Evolutionary conservation across 805 yeast genomes (phyloP).

Genomic region (Pichia kluyveri): DNA sequence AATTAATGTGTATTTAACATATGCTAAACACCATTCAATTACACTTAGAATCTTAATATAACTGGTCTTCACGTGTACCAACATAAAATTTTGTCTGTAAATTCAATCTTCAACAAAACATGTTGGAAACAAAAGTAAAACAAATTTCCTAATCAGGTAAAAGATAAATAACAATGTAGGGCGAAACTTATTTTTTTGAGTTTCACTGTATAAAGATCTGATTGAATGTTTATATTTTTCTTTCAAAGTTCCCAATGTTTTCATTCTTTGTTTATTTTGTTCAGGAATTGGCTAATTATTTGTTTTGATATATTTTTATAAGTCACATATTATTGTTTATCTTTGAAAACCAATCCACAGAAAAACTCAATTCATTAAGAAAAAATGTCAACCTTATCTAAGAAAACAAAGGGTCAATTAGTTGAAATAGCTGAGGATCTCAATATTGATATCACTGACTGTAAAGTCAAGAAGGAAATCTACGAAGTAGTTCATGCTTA

Average conservation of each 20-base stretch:
- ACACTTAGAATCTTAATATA: no score
- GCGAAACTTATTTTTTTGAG: not conserved
- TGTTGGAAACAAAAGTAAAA: slow-evolving; percentile 1
- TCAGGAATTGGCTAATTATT: not conserved
- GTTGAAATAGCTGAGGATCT: slow-evolving; percentile 24
- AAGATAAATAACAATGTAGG: not conserved
- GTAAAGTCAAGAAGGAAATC: slow-evolving; percentile 23
- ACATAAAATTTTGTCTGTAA: not conserved
- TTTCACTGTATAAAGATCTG: not conserved
- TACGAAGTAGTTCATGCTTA: slow-evolving; percentile 16
- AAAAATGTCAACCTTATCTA: slow-evolving; percentile 15
- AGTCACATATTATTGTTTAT: not conserved
- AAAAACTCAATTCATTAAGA: not conserved
- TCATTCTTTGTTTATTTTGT: not conserved
- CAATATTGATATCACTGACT: slow-evolving; percentile 15
- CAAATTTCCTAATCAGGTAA: slow-evolving; percentile 4
- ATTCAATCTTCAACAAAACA: not conserved
- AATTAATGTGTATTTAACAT: no score
- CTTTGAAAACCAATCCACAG: not conserved
- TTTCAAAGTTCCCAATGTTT: not conserved
- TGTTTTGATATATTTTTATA: not conserved
- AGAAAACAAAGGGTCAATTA: slow-evolving; percentile 25
- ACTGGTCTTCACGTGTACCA: not conserved
- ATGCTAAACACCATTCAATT: no score
- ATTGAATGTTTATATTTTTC: not conserved